phyloP scores from a whole-genome alignment of 805 yeast genomes.

The Helenozyma baotianmanensis region DNA sequence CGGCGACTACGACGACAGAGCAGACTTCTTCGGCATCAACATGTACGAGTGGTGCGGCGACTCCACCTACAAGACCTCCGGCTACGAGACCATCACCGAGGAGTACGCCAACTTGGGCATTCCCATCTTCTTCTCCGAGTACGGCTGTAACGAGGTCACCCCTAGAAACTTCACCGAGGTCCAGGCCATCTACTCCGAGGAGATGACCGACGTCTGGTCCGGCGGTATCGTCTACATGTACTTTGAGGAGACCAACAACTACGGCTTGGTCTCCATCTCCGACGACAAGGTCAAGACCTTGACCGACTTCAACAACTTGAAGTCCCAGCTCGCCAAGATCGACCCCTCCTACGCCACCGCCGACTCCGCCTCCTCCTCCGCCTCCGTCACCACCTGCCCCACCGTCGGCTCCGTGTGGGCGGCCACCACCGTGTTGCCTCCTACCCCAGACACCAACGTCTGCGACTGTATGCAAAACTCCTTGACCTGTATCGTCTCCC shows the following conservation, averaged over 20 bases:
- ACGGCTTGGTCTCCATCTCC: slow-evolving; percentile 63
- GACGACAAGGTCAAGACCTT: slow-evolving; percentile 51
- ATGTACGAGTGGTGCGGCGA: slow-evolving; percentile 88
- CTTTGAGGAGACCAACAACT: slow-evolving; percentile 69
- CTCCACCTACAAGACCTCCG: slow-evolving; percentile 55
- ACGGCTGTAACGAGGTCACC: slow-evolving; percentile 66
- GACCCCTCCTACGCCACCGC: slow-evolving; percentile 41
- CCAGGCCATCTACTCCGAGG: slow-evolving; percentile 52
- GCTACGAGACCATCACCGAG: slow-evolving; percentile 60
- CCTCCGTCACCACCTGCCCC: slow-evolving; percentile 35
- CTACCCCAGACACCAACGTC: slow-evolving; percentile 35
- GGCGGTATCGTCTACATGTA: slow-evolving; percentile 90
- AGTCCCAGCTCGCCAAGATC: slow-evolving; percentile 42
- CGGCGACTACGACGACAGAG: slow-evolving; percentile 59
- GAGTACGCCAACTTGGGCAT: slow-evolving; percentile 62
- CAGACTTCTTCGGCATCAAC: slow-evolving; percentile 84
- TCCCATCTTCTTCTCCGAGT: slow-evolving; percentile 78
- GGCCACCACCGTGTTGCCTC: slow-evolving; percentile 39
- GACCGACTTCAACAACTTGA: slow-evolving; percentile 51
- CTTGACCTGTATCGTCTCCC: slow-evolving; percentile 31
- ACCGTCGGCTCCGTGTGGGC: slow-evolving; percentile 28
- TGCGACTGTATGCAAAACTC: slow-evolving; percentile 35
- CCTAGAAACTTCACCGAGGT: slow-evolving; percentile 78
- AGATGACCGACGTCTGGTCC: slow-evolving; percentile 84
- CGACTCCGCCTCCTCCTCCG: slow-evolving; percentile 19